These are phyloP conservation scores for Euphrasia arctica DNA, from an alignment of 305 asterid species.

Conservation along the genomic window DNA sequence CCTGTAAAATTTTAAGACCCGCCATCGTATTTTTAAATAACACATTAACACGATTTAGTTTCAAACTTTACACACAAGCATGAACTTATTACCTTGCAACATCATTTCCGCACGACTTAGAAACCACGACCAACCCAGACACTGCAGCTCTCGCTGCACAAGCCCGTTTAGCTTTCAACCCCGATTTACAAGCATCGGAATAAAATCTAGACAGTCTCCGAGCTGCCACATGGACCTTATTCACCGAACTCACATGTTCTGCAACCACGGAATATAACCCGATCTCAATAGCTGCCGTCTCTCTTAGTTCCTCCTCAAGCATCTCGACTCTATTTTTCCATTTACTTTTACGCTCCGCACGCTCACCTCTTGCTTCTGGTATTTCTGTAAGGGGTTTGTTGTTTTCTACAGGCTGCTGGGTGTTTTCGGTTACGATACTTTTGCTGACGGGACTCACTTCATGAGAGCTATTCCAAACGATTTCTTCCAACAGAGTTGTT, in stretches of 20 bases:
- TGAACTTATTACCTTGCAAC: conserved; percentile 61
- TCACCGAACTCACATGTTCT: conserved; percentile 81
- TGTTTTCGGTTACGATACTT: conserved; percentile 23
- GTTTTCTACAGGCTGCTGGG: conserved; percentile 26
- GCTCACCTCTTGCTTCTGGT: conserved; percentile 34
- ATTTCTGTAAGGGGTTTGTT: conserved; percentile 22
- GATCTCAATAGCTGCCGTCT: conserved; percentile 78
- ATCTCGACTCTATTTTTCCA: conserved; percentile 49
- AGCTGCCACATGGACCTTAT: conserved; percentile 91
- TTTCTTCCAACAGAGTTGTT: conserved; percentile 25
- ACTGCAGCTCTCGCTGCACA: conserved; percentile 77
- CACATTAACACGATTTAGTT: neutral
- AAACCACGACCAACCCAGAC: conserved; percentile 82
- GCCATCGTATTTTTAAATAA: neutral
- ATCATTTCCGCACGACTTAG: conserved; percentile 95
- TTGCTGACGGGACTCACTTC: too few species aligned
- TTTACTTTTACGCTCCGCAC: conserved; percentile 39
- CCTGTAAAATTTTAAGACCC: conserved; percentile 39
- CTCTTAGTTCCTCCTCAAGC: conserved; percentile 87
- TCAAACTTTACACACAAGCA: too few species aligned
- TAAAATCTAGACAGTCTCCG: conserved; percentile 82
- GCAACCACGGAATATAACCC: conserved; percentile 80
- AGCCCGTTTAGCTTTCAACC: conserved; percentile 55
- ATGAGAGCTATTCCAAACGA: conserved; percentile 17
- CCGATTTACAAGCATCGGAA: conserved; percentile 59